These are phyloP conservation scores for Diaporthe amygdali DNA, from an alignment of 2,329 filamentous ascomycete genomes.

Conservation along the genomic window DNA sequence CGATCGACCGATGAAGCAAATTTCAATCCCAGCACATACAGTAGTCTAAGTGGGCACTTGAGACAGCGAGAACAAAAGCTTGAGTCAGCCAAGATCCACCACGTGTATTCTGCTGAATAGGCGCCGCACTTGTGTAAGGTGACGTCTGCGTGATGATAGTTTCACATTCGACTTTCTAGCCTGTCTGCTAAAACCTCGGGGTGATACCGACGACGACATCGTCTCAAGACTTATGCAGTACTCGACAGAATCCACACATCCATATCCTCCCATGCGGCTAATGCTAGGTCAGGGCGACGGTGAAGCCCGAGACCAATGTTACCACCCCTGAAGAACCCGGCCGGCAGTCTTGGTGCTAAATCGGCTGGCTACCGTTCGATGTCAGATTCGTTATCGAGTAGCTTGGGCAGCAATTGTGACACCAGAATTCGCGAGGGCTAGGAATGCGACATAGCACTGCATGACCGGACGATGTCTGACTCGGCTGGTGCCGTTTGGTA, in stretches of 20 bases:
- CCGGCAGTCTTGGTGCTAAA: background rate
- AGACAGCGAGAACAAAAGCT: background rate
- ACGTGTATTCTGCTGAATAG: conserved; percentile 1
- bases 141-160: background rate
- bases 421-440: background rate
- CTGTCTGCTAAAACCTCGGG: background rate
- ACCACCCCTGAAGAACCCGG: background rate
- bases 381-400: background rate
- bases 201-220: background rate
- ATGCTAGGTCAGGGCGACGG: background rate
- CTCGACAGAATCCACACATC: background rate
- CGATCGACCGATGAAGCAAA: background rate
- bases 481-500: background rate
- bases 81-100: conserved; percentile 11
- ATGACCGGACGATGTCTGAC: background rate
- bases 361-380: background rate
- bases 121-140: background rate
- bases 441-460: background rate
- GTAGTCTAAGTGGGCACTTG: background rate
- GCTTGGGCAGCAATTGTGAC: conserved; percentile 8
- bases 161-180: background rate
- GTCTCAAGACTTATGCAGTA: background rate
- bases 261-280: background rate
- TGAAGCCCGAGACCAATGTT: background rate
- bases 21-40: background rate